Base-by-base conservation (phyloP, 2,329 filamentous ascomycete genomes). In the Colletotrichum tamarilloi region DNA sequence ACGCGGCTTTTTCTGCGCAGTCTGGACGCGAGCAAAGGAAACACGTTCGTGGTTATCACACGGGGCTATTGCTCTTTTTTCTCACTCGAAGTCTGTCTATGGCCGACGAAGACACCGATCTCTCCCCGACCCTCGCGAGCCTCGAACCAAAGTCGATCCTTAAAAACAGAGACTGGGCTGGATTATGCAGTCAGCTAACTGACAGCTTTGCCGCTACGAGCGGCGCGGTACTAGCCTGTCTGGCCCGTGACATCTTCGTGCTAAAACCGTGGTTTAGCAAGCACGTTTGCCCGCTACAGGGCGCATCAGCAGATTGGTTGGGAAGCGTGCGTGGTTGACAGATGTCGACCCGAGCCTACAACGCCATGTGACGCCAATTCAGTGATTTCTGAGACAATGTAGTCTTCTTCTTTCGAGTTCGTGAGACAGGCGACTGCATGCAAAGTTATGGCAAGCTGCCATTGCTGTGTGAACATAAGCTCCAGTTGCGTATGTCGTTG, bases 201-300 rank as follows among this genome's bases (percentile, higher is more conserved):
- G 16, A 28, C 9, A 58, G 12, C 42, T 49, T 22, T 49, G 19
- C 42, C 28, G 62, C 46, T 49, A 26, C 62, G 49, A 64, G 16
- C 66, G 24, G 32, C 49, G 14, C 49, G 19, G 30, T n/a, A 19
- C 49, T 55, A 60, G 32, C 62, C 56, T 16, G 11, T 26, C 42
- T 67, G 16, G 42, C n/a, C 16, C 38, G 60, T 69, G 11, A n/a
- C 53, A 52, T 30, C 32, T 4, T 56, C 42, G 62, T 42, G 56
- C 62, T 42, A 69, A 19, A 65, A 64, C 35, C 38, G 19, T 42
- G 38, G 22, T 59, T 55, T 35, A 5, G 55, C 32, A 35, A n/a
- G 35, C 46, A 67, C 63, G 57, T 38, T 62, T 62, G 55, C 26
- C 67, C 24, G 59, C 30, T 32, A 26, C 49, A 49, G 46, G 24